Evolutionary conservation across 768 basidiomycete species (phyloP).

Genomic region (Termitomyces sp.): DNA sequence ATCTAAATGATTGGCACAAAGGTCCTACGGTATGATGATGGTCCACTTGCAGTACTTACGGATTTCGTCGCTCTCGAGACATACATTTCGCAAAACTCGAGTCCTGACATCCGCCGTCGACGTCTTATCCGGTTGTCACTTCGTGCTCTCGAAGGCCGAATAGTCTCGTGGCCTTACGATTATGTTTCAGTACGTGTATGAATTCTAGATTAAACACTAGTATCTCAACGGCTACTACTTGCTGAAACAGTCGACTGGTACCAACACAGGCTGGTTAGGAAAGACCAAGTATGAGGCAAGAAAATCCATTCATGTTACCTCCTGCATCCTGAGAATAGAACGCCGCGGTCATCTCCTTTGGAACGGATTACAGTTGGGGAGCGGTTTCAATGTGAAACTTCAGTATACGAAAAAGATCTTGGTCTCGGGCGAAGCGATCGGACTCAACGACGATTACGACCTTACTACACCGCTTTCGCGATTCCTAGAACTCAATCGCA

Average conservation of each 20-base stretch:
- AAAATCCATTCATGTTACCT: slow-evolving; percentile 41
- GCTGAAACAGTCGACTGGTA: slow-evolving; percentile 41
- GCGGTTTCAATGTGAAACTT: slow-evolving; percentile 64
- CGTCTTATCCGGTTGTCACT: slow-evolving; percentile 61
- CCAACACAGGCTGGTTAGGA: slow-evolving; percentile 37
- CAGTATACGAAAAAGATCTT: slow-evolving; percentile 50
- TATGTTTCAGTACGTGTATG: slow-evolving; percentile 43
- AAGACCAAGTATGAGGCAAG: slow-evolving; percentile 48
- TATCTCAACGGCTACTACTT: background rate
- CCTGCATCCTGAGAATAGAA: slow-evolving; percentile 47
- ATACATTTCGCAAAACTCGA: slow-evolving; percentile 63
- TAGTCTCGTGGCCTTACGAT: slow-evolving; percentile 62
- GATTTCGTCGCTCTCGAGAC: slow-evolving; percentile 47
- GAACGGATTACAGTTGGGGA: slow-evolving; percentile 56
- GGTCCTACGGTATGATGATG: slow-evolving; percentile 71
- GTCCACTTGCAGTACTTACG: slow-evolving; percentile 44
- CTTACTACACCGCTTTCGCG: slow-evolving; percentile 59
- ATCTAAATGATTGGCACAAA: slow-evolving; percentile 17
- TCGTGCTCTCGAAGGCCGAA: slow-evolving; percentile 60
- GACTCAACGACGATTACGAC: slow-evolving; percentile 63
- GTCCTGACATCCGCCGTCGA: slow-evolving; percentile 40
- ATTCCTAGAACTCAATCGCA: slow-evolving; percentile 57
- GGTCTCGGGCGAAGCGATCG: slow-evolving; percentile 50
- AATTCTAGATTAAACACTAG: background rate
- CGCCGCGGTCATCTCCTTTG: slow-evolving; percentile 49